Conservation (phyloP, 768 basidiomycete genomes). For the Lactarius trivialis region DNA sequence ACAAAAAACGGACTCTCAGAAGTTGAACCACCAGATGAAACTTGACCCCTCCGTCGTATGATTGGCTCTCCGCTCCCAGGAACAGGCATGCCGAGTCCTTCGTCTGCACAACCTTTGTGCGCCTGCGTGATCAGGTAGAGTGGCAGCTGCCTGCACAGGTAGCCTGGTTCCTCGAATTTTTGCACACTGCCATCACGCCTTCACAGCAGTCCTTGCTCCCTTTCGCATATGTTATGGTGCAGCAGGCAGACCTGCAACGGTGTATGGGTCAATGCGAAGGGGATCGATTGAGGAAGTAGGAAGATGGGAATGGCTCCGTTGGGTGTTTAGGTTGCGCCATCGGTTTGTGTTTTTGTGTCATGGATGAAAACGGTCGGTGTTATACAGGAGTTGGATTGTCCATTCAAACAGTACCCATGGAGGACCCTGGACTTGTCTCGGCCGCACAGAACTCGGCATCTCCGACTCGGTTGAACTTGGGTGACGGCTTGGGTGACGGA, state of each 20-base stretch:
- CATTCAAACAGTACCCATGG: too few species aligned
- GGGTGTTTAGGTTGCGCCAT: slow-evolving; percentile 10
- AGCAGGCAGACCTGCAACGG: slow-evolving; percentile 31
- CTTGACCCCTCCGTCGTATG: slow-evolving; percentile 33
- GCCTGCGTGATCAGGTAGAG: slow-evolving; percentile 50
- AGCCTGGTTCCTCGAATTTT: slow-evolving; percentile 63
- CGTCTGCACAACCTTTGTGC: slow-evolving; percentile 40
- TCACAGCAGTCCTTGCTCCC: slow-evolving; percentile 57
- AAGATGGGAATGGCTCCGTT: slow-evolving; percentile 11
- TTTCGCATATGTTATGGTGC: slow-evolving; percentile 33
- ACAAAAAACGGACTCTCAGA: slow-evolving; percentile 12
- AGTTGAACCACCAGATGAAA: slow-evolving; percentile 47
- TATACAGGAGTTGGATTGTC: not conserved
- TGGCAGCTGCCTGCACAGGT: slow-evolving; percentile 44
- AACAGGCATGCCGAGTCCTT: slow-evolving; percentile 26
- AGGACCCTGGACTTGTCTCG: too few species aligned
- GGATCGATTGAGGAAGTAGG: slow-evolving; percentile 28
- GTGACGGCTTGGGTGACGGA: too few species aligned
- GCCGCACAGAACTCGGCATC: not conserved
- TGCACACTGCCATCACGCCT: slow-evolving; percentile 47
- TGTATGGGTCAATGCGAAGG: slow-evolving; percentile 22
- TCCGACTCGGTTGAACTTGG: too few species aligned
- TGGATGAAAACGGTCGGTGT: not conserved
- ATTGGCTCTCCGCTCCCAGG: slow-evolving; percentile 30
- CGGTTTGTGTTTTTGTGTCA: too few species aligned